phyloP scores from a whole-genome alignment of 106 monocot species.

The Platanthera guangdongensis region DNA sequence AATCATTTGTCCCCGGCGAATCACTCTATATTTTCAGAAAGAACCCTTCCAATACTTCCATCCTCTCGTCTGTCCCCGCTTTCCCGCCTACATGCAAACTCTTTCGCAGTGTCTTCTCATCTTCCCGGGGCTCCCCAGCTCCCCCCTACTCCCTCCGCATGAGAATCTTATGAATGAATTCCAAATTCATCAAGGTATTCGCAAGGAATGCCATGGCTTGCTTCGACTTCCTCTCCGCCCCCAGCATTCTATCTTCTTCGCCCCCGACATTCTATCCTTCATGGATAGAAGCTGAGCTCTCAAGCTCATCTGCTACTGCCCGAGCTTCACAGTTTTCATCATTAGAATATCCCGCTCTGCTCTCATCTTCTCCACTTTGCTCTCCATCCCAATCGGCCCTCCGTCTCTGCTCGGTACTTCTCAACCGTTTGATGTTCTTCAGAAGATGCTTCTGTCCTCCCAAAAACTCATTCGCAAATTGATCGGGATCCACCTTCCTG shows the following conservation, averaged over 20 bases:
- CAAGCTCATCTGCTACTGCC: conserved; percentile 45
- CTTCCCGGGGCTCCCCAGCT: conserved; percentile 15
- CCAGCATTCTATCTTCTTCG: conserved; percentile 4
- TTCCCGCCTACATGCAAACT: not conserved
- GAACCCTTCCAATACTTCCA: not conserved
- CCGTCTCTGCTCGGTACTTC: conserved; percentile 8
- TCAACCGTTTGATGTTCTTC: conserved; percentile 39
- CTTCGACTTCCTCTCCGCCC: conserved; percentile 32
- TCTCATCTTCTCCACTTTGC: conserved; percentile 21
- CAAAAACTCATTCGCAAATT: conserved; percentile 51
- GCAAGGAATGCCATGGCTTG: conserved; percentile 42
- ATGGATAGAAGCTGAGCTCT: conserved; percentile 30
- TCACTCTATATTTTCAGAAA: not conserved
- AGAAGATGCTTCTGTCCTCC: conserved; percentile 45
- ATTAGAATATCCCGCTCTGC: conserved; percentile 32
- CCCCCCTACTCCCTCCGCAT: not conserved
- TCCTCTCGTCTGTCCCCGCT: not conserved
- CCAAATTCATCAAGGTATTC: conserved; percentile 24
- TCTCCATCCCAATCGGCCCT: conserved; percentile 19
- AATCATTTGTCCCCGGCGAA: conserved; percentile 6
- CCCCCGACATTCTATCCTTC: conserved; percentile 15
- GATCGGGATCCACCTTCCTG: conserved; percentile 64
- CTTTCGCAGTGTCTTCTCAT: conserved; percentile 9
- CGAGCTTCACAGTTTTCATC: conserved; percentile 36
- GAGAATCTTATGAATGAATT: conserved; percentile 20